A percentile compares a stretch with the other conserved stretches of the same genome.
Conservation (phyloP, 305 asterid genomes). For the Fraxinus ornus region DNA sequence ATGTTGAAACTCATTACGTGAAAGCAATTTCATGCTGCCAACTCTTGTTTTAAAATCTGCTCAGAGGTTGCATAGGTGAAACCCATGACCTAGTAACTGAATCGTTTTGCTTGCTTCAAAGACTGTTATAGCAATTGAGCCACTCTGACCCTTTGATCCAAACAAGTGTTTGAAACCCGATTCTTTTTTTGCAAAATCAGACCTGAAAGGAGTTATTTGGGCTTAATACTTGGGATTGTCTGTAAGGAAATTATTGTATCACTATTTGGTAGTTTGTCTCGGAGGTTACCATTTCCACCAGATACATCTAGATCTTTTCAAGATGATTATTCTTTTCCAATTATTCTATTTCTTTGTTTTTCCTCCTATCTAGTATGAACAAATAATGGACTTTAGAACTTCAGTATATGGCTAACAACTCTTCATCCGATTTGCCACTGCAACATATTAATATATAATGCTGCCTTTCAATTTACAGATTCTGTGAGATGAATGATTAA, state of each 20-base stretch:
- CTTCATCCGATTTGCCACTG: background rate
- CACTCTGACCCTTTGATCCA: background rate
- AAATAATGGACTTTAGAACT: slow-evolving; percentile 1
- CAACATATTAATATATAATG: background rate
- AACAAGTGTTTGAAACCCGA: background rate
- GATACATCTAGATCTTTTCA: background rate
- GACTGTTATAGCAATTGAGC: background rate
- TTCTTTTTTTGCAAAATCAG: background rate
- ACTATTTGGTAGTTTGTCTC: background rate
- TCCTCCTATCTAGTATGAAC: slow-evolving; percentile 5
- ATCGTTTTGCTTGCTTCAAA: background rate
- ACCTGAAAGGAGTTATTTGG: background rate
- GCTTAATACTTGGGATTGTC: background rate
- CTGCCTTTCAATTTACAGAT: background rate
- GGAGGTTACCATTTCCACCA: background rate
- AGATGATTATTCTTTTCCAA: background rate
- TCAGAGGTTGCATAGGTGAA: background rate
- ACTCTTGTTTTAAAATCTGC: background rate
- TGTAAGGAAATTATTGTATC: background rate
- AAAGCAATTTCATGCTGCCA: background rate
- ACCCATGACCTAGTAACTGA: background rate
- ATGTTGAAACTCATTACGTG: slow-evolving; percentile 1
- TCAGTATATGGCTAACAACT: background rate
- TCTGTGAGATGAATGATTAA: slow-evolving; percentile 9
- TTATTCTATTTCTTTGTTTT: background rate